Percentiles rank a stretch among this genome's conserved stretches.
Evolutionary conservation across 2,329 filamentous ascomycete species (phyloP).

Genomic region (Leptographium galeiforme): DNA sequence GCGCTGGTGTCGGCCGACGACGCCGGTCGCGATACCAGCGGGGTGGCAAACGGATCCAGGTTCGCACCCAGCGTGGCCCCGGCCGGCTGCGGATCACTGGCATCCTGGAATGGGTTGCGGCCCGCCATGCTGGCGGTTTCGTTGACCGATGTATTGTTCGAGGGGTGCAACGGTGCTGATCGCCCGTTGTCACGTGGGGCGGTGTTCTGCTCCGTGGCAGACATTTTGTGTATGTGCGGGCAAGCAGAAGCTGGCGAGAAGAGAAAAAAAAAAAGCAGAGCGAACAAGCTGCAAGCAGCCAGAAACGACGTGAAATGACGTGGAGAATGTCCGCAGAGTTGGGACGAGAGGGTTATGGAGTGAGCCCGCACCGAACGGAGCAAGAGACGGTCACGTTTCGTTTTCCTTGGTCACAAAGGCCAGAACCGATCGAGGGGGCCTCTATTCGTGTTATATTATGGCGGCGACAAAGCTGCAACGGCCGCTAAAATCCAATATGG

Average conservation of each 20-base stretch:
- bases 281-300: neutral
- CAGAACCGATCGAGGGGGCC: neutral
- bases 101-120: slow-evolving; percentile 28
- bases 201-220: neutral
- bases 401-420: neutral
- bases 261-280: neutral
- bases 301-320: too few relatives aligned
- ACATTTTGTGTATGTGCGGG: neutral
- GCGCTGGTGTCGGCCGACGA: slow-evolving; percentile 33
- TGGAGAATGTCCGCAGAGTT: too few relatives aligned
- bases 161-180: neutral
- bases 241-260: neutral
- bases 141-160: neutral
- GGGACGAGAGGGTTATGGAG: neutral
- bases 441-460: neutral
- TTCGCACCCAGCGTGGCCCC: slow-evolving; percentile 16
- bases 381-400: neutral
- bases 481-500: neutral
- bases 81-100: slow-evolving; percentile 20
- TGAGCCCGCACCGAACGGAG: neutral
- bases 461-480: neutral
- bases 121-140: neutral
- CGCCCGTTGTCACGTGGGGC: neutral
- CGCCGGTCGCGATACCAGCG: slow-evolving; percentile 28
- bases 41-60: slow-evolving; percentile 33